Conservation (phyloP, 257 asterid genomes). For the Forsythia suspensa region DNA sequence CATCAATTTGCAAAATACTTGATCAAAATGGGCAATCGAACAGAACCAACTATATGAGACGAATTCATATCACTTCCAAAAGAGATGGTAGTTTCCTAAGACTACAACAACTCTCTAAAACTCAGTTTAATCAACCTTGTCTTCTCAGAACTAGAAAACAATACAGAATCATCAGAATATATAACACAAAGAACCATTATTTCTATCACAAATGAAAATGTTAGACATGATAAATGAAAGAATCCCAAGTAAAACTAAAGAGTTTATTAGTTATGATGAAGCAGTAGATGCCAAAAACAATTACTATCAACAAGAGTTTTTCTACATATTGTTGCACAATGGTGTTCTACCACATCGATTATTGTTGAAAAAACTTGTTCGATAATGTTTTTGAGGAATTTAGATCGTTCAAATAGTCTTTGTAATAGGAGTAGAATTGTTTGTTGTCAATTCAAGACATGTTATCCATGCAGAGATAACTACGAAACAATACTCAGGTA, state of each 20-base stretch:
- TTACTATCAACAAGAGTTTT: background rate
- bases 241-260: background rate
- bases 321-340: background rate
- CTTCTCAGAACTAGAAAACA: background rate
- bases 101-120: background rate
- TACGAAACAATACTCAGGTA: too few relatives aligned
- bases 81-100: background rate
- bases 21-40: background rate
- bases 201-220: constrained; percentile 1
- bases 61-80: background rate
- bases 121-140: background rate
- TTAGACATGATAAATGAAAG: background rate
- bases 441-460: too few relatives aligned
- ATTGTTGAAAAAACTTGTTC: background rate
- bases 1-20: background rate
- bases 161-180: background rate
- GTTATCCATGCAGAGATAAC: too few relatives aligned
- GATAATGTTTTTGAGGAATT: constrained; percentile 2
- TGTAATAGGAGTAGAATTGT: background rate
- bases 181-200: background rate
- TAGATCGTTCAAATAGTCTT: constrained; percentile 6
- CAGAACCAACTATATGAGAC: background rate
- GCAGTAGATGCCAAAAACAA: background rate
- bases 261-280: background rate
- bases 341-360: constrained; percentile 3